These are phyloP conservation scores for Debaryomyces nepalensis DNA, from an alignment of 1,139 yeast genomes.

Conservation along the genomic window DNA sequence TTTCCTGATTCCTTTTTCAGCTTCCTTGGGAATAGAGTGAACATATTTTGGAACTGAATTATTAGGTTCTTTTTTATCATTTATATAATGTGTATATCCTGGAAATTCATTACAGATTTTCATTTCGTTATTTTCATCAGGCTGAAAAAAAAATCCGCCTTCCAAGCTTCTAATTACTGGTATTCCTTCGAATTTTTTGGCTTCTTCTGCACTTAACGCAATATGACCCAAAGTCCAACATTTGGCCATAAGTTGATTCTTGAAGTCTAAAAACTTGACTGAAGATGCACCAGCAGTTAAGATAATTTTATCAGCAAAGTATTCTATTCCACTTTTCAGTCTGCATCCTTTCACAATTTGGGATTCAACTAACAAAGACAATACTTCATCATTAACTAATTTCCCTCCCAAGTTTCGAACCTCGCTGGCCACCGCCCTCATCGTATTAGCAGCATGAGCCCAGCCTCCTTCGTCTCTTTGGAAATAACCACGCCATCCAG, in stretches of 20 bases:
- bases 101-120: slow-evolving; percentile 27
- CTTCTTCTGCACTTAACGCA: slow-evolving; percentile 30
- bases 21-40: slow-evolving; percentile 24
- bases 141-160: slow-evolving; percentile 46
- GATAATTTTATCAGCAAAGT: slow-evolving; percentile 34
- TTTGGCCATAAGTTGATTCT: slow-evolving; percentile 38
- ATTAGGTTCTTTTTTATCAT: slow-evolving; percentile 9
- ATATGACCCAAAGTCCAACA: slow-evolving; percentile 43
- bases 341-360: slow-evolving; percentile 1
- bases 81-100: slow-evolving; percentile 22
- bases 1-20: slow-evolving; percentile 25
- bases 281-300: slow-evolving; percentile 39
- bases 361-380: not conserved
- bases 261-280: slow-evolving; percentile 30
- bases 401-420: not conserved
- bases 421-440: slow-evolving; percentile 2
- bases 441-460: slow-evolving; percentile 26
- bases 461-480: slow-evolving; percentile 20
- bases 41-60: slow-evolving; percentile 20
- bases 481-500: slow-evolving; percentile 4
- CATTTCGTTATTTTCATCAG: slow-evolving; percentile 20
- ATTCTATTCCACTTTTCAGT: slow-evolving; percentile 20
- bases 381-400: not conserved
- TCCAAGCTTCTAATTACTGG: slow-evolving; percentile 46
- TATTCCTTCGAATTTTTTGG: slow-evolving; percentile 28